A percentile compares a stretch with the other conserved stretches of the same genome.
These are phyloP conservation scores for Talaromyces borbonicus DNA, from an alignment of 495 filamentous ascomycete genomes.

Conservation along the genomic window DNA sequence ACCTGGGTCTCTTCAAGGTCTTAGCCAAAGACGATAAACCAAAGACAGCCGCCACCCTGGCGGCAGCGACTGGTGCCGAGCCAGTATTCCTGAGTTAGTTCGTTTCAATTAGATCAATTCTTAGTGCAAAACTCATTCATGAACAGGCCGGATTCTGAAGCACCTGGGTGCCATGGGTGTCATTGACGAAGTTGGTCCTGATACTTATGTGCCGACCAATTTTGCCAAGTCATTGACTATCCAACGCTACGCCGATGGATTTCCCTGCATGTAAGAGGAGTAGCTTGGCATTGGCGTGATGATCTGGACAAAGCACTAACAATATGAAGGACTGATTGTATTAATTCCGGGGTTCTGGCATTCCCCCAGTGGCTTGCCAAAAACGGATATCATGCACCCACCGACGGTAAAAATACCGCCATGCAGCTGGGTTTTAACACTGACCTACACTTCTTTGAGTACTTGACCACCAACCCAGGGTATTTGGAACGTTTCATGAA, in stretches of 20 bases:
- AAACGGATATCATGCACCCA: conserved; percentile 21
- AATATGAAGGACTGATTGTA: conserved; percentile 15
- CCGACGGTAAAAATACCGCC: conserved; percentile 18
- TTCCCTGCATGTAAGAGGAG: conserved; percentile 4
- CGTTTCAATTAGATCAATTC: too few relatives aligned
- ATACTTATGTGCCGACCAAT: conserved; percentile 11
- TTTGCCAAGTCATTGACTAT: conserved; percentile 7
- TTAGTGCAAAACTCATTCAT: too few relatives aligned
- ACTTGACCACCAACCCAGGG: conserved; percentile 16
- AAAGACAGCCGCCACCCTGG: conserved; percentile 20
- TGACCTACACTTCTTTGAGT: conserved; percentile 25
- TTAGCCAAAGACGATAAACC: conserved; percentile 24
- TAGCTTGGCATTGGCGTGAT: too few relatives aligned
- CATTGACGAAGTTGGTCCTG: conserved; percentile 17
- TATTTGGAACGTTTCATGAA: conserved; percentile 7
- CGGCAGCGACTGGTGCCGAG: conserved; percentile 22
- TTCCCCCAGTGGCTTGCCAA: conserved; percentile 23
- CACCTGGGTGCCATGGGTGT: conserved; percentile 20
- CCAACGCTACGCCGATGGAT: conserved; percentile 3
- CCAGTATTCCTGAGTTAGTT: conserved; percentile 20
- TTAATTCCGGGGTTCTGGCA: conserved; percentile 19
- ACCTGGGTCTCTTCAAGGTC: conserved; percentile 25
- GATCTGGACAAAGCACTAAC: too few relatives aligned
- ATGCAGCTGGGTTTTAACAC: conserved; percentile 27
- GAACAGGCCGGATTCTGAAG: conserved; percentile 21